phyloP scores from a whole-genome alignment of 108 stramenopile genomes.

The Cylindrotheca closterium region DNA sequence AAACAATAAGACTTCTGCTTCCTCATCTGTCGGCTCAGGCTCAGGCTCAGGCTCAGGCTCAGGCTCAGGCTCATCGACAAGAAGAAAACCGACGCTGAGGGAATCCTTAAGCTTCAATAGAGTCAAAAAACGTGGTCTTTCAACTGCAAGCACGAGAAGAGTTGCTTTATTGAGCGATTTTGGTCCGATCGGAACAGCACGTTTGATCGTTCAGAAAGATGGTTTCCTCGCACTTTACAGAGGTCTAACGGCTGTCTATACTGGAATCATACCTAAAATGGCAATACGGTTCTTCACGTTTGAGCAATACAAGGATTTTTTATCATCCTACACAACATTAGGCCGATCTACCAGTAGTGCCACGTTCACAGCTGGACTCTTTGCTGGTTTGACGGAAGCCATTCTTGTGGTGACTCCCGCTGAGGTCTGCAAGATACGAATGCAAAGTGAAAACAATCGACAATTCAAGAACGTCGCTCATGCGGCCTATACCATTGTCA shows the following conservation, averaged over 20 bases:
- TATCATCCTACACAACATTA: constrained; percentile 1
- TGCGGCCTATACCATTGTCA: constrained; percentile 80
- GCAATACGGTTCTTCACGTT: constrained; percentile 95
- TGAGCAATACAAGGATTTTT: constrained; percentile 81
- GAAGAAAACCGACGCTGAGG: constrained; percentile 10
- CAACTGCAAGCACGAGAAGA: constrained; percentile 9
- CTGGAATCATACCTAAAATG: constrained; percentile 96
- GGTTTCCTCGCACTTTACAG: constrained; percentile 95
- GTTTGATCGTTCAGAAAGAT: constrained; percentile 86
- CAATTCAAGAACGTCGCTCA: constrained; percentile 94
- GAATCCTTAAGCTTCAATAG: constrained; percentile 7
- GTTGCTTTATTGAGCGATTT: constrained; percentile 42
- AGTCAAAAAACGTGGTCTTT: not conserved
- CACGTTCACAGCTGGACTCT: constrained; percentile 88
- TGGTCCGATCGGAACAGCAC: constrained; percentile 78
- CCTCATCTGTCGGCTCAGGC: not conserved
- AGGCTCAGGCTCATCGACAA: constrained; percentile 1
- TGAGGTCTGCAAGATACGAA: constrained; percentile 93
- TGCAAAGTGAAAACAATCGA: constrained; percentile 88
- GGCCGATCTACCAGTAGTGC: constrained; percentile 21
- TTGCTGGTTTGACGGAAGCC: constrained; percentile 89
- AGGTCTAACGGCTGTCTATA: constrained; percentile 95
- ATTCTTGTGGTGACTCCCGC: constrained; percentile 70
- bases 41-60: not conserved
- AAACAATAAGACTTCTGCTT: constrained; percentile 2